Evolutionary conservation across 2,329 filamentous ascomycete species (phyloP).

Genomic region (Fusarium lateritium): DNA sequence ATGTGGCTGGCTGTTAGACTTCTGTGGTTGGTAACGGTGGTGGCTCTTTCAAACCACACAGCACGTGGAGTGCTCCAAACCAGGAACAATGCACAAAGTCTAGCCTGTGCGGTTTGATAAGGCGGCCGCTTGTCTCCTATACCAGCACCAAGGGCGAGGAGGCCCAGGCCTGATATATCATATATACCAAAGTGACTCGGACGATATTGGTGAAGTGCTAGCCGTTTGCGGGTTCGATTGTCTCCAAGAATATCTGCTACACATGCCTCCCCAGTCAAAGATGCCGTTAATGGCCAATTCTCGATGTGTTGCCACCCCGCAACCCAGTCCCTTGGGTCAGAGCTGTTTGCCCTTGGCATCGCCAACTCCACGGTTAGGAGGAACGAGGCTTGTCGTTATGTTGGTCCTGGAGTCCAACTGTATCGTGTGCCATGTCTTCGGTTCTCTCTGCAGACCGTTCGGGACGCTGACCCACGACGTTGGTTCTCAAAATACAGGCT

Average conservation of each 20-base stretch:
- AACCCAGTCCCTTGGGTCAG: conserved; percentile 12
- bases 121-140: conserved; percentile 3
- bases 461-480: conserved; percentile 12
- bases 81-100: conserved; percentile 11
- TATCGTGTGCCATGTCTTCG: conserved; percentile 6
- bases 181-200: neutral
- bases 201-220: conserved; percentile 16
- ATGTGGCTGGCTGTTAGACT: neutral
- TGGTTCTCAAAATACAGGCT: conserved; percentile 22
- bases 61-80: conserved; percentile 9
- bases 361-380: neutral
- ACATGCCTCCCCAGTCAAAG: neutral
- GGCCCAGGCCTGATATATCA: conserved; percentile 22
- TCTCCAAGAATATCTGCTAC: neutral
- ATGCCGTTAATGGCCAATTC: conserved; percentile 2
- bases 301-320: conserved; percentile 3
- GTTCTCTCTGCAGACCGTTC: conserved; percentile 4
- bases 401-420: conserved; percentile 2
- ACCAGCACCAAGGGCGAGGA: conserved; percentile 24
- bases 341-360: conserved; percentile 2
- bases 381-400: conserved; percentile 15
- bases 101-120: neutral
- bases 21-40: neutral
- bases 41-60: conserved; percentile 3
- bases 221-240: conserved; percentile 16